These are phyloP conservation scores for Yarrowia deformans DNA, from an alignment of 805 yeast genomes.

Conservation along the genomic window DNA sequence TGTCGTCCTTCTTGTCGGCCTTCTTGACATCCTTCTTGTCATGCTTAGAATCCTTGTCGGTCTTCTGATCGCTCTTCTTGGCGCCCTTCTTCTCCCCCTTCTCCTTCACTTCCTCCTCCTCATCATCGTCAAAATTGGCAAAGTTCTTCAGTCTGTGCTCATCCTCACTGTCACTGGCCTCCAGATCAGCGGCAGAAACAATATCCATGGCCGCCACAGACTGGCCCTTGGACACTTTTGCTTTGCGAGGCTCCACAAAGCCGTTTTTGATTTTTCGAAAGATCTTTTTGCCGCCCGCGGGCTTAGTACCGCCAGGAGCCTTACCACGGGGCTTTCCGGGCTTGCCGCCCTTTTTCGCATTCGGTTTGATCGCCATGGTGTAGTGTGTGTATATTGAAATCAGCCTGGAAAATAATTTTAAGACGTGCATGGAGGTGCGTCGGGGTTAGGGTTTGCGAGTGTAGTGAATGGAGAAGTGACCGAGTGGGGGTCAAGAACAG, in stretches of 20 bases:
- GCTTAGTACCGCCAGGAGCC: background rate
- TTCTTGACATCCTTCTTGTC: background rate
- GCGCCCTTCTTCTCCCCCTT: background rate
- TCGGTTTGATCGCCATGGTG: constrained; percentile 20
- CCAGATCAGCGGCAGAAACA: constrained; percentile 24
- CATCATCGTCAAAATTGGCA: constrained; percentile 9
- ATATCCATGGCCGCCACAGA: constrained; percentile 20
- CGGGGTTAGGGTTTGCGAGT: background rate
- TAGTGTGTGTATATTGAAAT: background rate
- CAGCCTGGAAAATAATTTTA: constrained; percentile 19
- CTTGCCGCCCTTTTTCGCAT: constrained; percentile 18
- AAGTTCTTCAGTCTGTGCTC: constrained; percentile 1
- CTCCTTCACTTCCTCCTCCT: background rate
- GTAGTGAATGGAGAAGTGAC: too few species aligned
- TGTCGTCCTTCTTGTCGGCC: background rate
- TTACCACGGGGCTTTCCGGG: constrained; percentile 6
- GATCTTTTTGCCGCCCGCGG: constrained; percentile 12
- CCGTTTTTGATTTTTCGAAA: constrained; percentile 34
- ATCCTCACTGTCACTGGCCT: constrained; percentile 3
- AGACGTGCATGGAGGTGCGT: constrained; percentile 10
- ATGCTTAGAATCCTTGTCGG: background rate
- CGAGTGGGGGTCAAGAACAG: too few species aligned
- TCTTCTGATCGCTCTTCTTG: background rate
- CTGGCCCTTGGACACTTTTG: constrained; percentile 1
- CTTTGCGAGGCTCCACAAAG: constrained; percentile 26